Percentiles rank a stretch among this genome's conserved stretches.
These are phyloP conservation scores for Pseudogymnoascus sp. DNA, from an alignment of 2,329 filamentous ascomycete species.

Conservation along the genomic window DNA sequence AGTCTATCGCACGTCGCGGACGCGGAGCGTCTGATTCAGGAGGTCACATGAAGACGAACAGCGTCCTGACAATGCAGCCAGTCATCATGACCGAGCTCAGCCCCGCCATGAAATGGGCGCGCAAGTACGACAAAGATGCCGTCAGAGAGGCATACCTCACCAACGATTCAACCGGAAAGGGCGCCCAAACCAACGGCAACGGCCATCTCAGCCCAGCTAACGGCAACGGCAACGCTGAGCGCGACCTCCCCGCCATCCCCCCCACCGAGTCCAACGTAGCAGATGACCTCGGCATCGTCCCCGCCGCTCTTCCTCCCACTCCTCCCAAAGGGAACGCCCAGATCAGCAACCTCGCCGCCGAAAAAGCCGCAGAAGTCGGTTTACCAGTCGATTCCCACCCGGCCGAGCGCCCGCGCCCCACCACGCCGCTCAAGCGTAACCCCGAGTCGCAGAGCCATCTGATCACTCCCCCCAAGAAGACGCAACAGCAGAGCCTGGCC, in stretches of 20 bases:
- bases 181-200: conserved; percentile 21
- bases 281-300: conserved; percentile 25
- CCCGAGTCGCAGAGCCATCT: not conserved
- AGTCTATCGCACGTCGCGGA: conserved; percentile 37
- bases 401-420: conserved; percentile 4
- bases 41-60: conserved; percentile 66
- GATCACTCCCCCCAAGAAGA: not conserved
- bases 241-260: conserved; percentile 22
- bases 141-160: conserved; percentile 80
- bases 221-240: conserved; percentile 16
- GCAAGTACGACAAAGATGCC: conserved; percentile 83
- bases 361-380: conserved; percentile 27
- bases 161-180: conserved; percentile 57
- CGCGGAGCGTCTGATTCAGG: conserved; percentile 44
- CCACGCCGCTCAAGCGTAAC: not conserved
- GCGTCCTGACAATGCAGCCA: conserved; percentile 79
- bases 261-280: not conserved
- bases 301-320: conserved; percentile 18
- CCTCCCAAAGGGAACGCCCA: conserved; percentile 18
- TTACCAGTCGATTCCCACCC: conserved; percentile 20
- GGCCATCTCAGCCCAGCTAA: conserved; percentile 26
- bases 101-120: conserved; percentile 94
- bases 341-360: conserved; percentile 19
- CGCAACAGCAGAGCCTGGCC: not conserved
- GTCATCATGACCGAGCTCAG: conserved; percentile 78